These are phyloP conservation scores for Mytilinidion resinicola DNA, from an alignment of 495 filamentous ascomycete genomes.

Conservation along the genomic window DNA sequence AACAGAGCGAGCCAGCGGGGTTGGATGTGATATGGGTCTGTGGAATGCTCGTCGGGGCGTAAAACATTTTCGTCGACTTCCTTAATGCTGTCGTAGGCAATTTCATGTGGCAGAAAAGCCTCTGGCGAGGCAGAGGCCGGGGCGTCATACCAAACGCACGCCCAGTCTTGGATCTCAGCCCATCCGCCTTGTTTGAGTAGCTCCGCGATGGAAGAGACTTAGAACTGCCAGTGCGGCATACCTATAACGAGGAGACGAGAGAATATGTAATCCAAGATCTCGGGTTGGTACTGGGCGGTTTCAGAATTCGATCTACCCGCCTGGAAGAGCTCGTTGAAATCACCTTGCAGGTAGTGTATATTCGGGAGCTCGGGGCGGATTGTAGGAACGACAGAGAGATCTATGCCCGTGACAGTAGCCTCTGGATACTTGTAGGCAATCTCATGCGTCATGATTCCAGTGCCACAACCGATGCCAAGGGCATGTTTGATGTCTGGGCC, in stretches of 20 bases:
- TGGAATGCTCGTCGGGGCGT: not conserved
- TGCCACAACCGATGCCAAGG: slow-evolving; percentile 11
- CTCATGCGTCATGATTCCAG: not conserved
- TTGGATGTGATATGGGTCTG: not conserved
- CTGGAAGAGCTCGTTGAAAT: slow-evolving; percentile 2
- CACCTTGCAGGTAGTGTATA: slow-evolving; percentile 3
- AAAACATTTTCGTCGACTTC: not conserved
- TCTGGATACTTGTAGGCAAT: slow-evolving; percentile 2
- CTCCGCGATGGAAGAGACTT: not conserved
- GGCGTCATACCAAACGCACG: slow-evolving; percentile 2
- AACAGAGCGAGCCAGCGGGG: not conserved
- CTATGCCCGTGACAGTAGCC: slow-evolving; percentile 1
- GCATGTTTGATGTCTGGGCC: not conserved
- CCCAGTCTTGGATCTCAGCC: slow-evolving; percentile 6
- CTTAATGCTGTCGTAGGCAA: not conserved
- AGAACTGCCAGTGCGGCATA: slow-evolving; percentile 7
- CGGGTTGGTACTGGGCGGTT: not conserved
- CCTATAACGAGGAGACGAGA: slow-evolving; percentile 7
- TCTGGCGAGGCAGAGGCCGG: not conserved
- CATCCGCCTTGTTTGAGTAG: slow-evolving; percentile 1
- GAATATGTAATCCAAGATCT: slow-evolving; percentile 5
- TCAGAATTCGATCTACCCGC: not conserved
- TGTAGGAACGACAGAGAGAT: slow-evolving; percentile 1
- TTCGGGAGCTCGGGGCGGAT: not conserved
- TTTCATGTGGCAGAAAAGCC: not conserved